Conservation (phyloP, 257 asterid species). For the Forsythia viridissima region DNA sequence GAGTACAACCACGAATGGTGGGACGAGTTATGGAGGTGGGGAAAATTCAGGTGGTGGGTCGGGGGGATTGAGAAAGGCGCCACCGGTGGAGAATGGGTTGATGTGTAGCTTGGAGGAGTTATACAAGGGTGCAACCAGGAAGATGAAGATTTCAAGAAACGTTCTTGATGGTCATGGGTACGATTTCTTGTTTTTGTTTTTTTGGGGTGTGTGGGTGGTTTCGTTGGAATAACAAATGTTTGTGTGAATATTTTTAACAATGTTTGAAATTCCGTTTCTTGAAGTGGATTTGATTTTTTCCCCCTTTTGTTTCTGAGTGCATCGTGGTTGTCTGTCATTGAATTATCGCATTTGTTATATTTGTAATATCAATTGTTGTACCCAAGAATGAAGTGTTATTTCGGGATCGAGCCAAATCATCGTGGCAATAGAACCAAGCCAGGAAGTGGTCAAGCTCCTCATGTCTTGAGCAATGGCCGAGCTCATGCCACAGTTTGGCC, state of each 20-base stretch:
- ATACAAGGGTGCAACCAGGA: slow-evolving; percentile 72
- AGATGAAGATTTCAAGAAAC: slow-evolving; percentile 90
- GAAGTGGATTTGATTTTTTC: background rate
- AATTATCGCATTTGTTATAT: background rate
- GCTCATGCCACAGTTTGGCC: background rate
- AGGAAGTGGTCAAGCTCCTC: background rate
- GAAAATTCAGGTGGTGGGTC: slow-evolving; percentile 31
- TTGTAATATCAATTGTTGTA: background rate
- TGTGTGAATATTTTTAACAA: background rate
- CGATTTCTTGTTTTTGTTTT: background rate
- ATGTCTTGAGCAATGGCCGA: background rate
- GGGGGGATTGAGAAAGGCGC: slow-evolving; percentile 59
- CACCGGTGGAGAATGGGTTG: slow-evolving; percentile 70
- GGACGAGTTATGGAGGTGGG: slow-evolving; percentile 32
- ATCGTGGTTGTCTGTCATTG: background rate
- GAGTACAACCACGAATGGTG: slow-evolving; percentile 61
- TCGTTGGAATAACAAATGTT: slow-evolving; percentile 1
- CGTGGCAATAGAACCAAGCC: background rate
- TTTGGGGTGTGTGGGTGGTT: background rate
- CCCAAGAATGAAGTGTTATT: background rate
- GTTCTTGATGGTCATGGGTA: slow-evolving; percentile 75
- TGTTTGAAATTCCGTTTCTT: background rate
- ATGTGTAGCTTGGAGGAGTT: slow-evolving; percentile 91
- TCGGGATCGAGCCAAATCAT: background rate
- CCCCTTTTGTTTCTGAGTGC: background rate